Percentiles rank a stretch among this genome's conserved stretches.
Evolutionary conservation across 2,329 filamentous ascomycete genomes (phyloP).

Genomic region (Helotiales sp.): DNA sequence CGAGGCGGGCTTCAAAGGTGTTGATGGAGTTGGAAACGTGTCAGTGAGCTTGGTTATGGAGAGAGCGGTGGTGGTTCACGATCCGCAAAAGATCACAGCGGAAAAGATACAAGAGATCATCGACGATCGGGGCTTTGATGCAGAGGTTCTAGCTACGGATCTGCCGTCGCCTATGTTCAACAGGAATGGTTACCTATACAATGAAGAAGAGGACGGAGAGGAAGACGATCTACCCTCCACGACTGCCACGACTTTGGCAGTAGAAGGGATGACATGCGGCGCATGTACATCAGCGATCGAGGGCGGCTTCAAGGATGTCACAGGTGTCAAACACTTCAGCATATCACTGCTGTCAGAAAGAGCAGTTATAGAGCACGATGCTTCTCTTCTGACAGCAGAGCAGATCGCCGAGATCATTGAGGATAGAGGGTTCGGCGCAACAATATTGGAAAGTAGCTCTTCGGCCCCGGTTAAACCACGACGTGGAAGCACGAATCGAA

Average conservation of each 20-base stretch:
- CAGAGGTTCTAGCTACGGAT: conserved; percentile 82
- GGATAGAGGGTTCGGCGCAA: conserved; percentile 78
- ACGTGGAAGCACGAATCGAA: conserved; percentile 27
- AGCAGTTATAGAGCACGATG: conserved; percentile 81
- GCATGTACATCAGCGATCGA: conserved; percentile 87
- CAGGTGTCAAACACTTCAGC: conserved; percentile 73
- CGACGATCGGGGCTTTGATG: conserved; percentile 90
- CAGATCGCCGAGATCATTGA: conserved; percentile 60
- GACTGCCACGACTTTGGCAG: conserved; percentile 72
- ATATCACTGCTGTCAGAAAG: conserved; percentile 83
- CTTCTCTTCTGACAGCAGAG: conserved; percentile 49
- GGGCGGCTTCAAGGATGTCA: conserved; percentile 72
- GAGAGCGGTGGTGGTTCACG: conserved; percentile 90
- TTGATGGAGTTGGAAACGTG: conserved; percentile 80
- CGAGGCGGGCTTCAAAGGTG: conserved; percentile 82
- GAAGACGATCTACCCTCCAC: conserved; percentile 34
- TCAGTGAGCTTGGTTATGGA: conserved; percentile 95
- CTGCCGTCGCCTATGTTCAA: conserved; percentile 54
- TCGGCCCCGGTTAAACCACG: conserved; percentile 37
- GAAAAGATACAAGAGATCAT: conserved; percentile 82
- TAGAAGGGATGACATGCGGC: conserved; percentile 90
- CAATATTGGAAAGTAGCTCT: conserved; percentile 69
- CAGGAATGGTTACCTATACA: conserved; percentile 36
- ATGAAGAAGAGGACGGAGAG: conserved; percentile 35
- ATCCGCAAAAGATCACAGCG: conserved; percentile 71